Conservation (phyloP, 1,139 yeast species). For the Lodderomyces elongisporus region DNA sequence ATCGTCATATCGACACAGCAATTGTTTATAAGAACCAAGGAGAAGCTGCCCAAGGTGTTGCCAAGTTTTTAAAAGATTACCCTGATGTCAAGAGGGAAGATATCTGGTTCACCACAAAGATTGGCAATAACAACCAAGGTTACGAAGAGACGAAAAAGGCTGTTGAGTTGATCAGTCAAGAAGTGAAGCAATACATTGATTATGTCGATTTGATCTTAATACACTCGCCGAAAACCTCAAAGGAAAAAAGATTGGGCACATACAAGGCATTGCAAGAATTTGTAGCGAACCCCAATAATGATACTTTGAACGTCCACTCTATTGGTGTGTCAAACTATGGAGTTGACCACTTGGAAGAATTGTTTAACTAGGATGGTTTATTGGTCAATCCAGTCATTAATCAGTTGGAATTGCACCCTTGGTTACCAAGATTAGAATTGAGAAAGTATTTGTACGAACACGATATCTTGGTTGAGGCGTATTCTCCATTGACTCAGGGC, state of each 20-base stretch:
- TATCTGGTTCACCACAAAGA: conserved; percentile 50
- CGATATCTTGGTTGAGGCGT: conserved; percentile 57
- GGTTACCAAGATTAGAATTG: conserved; percentile 37
- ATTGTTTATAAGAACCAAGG: conserved; percentile 51
- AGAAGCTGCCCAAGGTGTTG: conserved; percentile 32
- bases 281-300: conserved; percentile 24
- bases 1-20: conserved; percentile 49
- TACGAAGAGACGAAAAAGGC: conserved; percentile 54
- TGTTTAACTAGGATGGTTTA: conserved; percentile 30
- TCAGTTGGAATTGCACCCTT: conserved; percentile 46
- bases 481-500: conserved; percentile 66
- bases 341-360: conserved; percentile 30
- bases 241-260: conserved; percentile 30
- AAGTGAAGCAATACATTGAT: conserved; percentile 32
- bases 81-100: conserved; percentile 28
- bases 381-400: conserved; percentile 36
- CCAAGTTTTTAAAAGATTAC: conserved; percentile 39
- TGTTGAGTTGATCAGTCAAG: conserved; percentile 32
- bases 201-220: conserved; percentile 43
- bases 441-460: conserved; percentile 32
- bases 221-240: conserved; percentile 30
- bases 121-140: conserved; percentile 56
- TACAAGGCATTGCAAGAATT: conserved; percentile 40
- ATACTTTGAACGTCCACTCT: conserved; percentile 26
- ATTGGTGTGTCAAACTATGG: conserved; percentile 45